Evolutionary conservation across 192 early-diverging fungal species (phyloP), one percentile per base, ranked within the genome.

Genomic region (Coemansia sp.): DNA sequence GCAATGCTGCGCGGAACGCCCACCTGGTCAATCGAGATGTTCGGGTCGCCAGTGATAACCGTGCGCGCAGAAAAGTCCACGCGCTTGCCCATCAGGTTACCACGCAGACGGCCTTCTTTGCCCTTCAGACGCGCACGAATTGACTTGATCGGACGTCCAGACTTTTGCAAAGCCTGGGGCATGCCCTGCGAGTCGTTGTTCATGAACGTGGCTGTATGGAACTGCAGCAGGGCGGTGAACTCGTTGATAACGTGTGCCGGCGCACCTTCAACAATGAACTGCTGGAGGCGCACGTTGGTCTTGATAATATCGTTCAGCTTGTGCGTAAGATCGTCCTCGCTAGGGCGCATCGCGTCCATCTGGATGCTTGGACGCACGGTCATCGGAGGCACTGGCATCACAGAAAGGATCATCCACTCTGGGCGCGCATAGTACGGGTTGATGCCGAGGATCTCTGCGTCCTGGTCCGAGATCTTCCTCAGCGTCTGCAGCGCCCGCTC

Each of bases 51-150:
- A 6, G 97, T 99, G 76, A 99, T 97, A 46, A 99, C 97, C 4
- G 95, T 99, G 80, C 97, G 92, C 0, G 97, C 95, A 25, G 95
- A 97, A 77, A 98, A 99, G 77, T 98, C 97, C 2, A 99, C 95
- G 81, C 97, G 92, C 75, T 99, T 99, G 52, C 97, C 97, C 97
- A 99, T 99, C 79, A 99, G 80, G 74, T 99, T 99, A 54, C 95
- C 95, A 81, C 97, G 93, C 57, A 99, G 81, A 68, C 97, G 91
- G 47, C 95, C 97, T 77, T 99, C 97, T 76, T 99, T 99, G 52
- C 97, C 97, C 87, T 99, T 99, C 49, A 99, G 83, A 62, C 97
- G 85, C 14, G 91, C 91, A 62, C 95, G 88, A 58, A 99, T 97
- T 19, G 93, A 90, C 69, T 98, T 98, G 54, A 95, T 87, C 44